Evolutionary conservation across 306 rosid species (phyloP), one percentile per base, ranked within the genome.

Genomic region (Sindora glabra): DNA sequence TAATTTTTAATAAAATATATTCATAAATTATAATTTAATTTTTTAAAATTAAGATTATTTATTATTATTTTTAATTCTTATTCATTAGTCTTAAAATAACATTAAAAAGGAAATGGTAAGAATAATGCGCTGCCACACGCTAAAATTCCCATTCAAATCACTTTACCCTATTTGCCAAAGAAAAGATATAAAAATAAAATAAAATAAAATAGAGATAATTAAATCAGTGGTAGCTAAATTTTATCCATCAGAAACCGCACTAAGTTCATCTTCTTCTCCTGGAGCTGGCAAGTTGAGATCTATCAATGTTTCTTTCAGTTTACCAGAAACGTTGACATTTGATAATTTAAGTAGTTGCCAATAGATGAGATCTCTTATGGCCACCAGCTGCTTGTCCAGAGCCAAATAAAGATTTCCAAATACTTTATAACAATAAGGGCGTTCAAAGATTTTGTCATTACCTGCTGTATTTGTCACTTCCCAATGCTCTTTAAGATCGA

Each of bases 321-420:
- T 71, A 8, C 56, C 27, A 0, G 63, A 18, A 29, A 37, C 32
- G 10, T 48, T 42, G 8, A 16, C 45, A 0, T 54, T n/a, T 0
- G 62, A 41, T 0, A 74, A 18, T 2, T n/a, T 82, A 71, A n/a
- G n/a, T n/a, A 45, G 82, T 49, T 33, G 71, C 69, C 8, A 72
- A 2, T 4, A 84, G 62, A 47, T 90, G 97, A 27, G 94, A 82
- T 85, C 94, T 84, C 71, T 86, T 90, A 65, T 90, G 97, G 8
- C 97, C 97, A 23, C 97, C 97, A 10, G 87, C 83, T 0, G 97
- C 95, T 76, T 90, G 97, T 12, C 95, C 94, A 3, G 90, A 86
- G 9, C 95, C 90, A 42, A 90, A n/a, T n/a, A n/a, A n/a, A n/a
- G n/a, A n/a, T n/a, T n/a, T n/a, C n/a, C n/a, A n/a, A n/a, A 89